These are phyloP conservation scores for Penicillium tannophilum DNA, from an alignment of 495 filamentous ascomycete genomes.

Conservation along the genomic window DNA sequence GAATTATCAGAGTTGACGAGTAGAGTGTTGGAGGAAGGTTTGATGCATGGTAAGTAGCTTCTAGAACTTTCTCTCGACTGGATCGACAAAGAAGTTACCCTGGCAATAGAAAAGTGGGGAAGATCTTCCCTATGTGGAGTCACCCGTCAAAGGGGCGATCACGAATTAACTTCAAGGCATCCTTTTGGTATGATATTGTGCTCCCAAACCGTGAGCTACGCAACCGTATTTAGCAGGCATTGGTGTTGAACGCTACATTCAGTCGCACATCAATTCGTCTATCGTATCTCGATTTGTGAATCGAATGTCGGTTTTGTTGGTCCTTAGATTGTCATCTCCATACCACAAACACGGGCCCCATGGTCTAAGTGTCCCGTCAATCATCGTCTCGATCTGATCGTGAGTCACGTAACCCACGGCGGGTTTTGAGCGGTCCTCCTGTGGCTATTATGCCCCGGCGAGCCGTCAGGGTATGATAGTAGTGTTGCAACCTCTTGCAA, in stretches of 20 bases:
- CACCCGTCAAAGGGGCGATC: background rate
- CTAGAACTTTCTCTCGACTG: background rate
- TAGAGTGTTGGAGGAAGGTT: background rate
- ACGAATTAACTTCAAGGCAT: background rate
- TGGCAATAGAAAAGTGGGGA: background rate
- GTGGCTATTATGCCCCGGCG: background rate
- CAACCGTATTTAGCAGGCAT: background rate
- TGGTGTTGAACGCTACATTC: background rate
- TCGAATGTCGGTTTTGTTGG: background rate
- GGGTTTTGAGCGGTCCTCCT: background rate
- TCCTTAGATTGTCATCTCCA: background rate
- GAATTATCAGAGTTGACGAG: background rate
- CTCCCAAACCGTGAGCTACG: background rate
- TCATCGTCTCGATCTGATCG: background rate
- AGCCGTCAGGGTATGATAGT: background rate
- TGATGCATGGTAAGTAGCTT: background rate
- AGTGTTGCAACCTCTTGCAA: background rate
- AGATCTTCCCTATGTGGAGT: conserved; percentile 1
- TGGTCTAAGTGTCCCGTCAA: background rate
- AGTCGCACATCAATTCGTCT: background rate
- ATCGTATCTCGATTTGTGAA: background rate
- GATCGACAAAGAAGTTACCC: background rate
- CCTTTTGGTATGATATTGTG: background rate
- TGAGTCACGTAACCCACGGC: background rate
- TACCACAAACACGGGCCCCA: background rate